Conservation (phyloP, 2,329 filamentous ascomycete species). For the Pseudogymnoascus sp. region DNA sequence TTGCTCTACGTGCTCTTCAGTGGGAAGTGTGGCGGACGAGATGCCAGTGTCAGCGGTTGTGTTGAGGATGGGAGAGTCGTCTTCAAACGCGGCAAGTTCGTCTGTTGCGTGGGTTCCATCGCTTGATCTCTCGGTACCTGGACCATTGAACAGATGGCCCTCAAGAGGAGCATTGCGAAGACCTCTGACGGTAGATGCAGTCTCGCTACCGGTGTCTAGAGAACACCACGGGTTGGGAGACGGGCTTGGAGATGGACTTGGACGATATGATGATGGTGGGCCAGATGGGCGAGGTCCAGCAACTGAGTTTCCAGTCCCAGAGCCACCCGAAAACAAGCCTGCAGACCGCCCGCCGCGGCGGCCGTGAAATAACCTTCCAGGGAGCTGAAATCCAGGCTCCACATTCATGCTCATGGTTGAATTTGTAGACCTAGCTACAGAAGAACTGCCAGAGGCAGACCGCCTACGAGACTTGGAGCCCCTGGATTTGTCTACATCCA, state of each 20-base stretch:
- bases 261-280: neutral
- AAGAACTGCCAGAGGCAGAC: no score
- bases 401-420: neutral
- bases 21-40: neutral
- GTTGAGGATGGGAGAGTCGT: neutral
- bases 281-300: neutral
- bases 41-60: neutral
- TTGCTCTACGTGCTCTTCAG: neutral
- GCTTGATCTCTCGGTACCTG: neutral
- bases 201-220: neutral
- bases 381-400: neutral
- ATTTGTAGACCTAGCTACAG: neutral
- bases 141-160: neutral
- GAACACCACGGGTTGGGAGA: neutral
- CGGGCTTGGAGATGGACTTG: neutral
- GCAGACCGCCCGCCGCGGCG: neutral
- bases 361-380: neutral
- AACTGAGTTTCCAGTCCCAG: neutral
- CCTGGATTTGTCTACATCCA: neutral
- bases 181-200: neutral
- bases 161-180: neutral
- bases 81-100: neutral
- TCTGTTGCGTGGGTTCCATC: neutral
- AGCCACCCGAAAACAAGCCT: neutral
- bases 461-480: neutral